Conservation (phyloP, 1,284 basidiomycete species). For the Pholiota adiposa region DNA sequence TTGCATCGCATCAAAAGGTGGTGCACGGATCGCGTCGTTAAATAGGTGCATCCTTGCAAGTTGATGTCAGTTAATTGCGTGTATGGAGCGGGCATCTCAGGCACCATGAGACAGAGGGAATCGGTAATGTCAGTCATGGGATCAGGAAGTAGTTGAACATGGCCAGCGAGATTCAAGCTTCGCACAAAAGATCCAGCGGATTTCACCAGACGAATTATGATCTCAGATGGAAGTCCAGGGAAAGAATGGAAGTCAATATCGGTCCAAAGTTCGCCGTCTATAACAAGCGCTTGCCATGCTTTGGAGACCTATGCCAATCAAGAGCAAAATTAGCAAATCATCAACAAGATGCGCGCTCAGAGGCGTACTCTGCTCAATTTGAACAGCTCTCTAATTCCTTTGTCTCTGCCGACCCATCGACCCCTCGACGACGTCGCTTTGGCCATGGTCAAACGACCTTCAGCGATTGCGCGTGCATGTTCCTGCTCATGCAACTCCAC, state of each 20-base stretch:
- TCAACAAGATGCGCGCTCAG: conserved; percentile 19
- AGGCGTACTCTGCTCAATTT: conserved; percentile 72
- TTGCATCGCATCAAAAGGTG: conserved; percentile 74
- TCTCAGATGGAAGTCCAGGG: conserved; percentile 52
- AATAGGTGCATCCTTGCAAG: conserved; percentile 71
- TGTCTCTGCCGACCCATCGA: conserved; percentile 75
- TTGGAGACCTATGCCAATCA: conserved; percentile 70
- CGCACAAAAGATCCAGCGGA: conserved; percentile 70
- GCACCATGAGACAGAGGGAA: conserved; percentile 50
- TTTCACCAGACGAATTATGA: conserved; percentile 54
- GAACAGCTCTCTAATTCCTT: conserved; percentile 77
- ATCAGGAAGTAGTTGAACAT: conserved; percentile 54
- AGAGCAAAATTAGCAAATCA: conserved; percentile 23
- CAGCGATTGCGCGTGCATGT: conserved; percentile 43
- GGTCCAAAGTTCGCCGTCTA: conserved; percentile 89
- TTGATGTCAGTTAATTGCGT: conserved; percentile 75
- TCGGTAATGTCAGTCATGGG: conserved; percentile 56
- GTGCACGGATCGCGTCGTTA: conserved; percentile 72
- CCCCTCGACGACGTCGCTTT: conserved; percentile 59
- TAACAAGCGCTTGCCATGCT: conserved; percentile 76
- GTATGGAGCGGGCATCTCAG: conserved; percentile 40
- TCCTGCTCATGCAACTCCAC: conserved; percentile 60
- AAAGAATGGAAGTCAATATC: conserved; percentile 65
- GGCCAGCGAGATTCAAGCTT: conserved; percentile 68
- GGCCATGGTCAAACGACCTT: conserved; percentile 58